phyloP scores from a whole-genome alignment of 2,329 filamentous ascomycete species.

The Phyllosticta ampelicida region DNA sequence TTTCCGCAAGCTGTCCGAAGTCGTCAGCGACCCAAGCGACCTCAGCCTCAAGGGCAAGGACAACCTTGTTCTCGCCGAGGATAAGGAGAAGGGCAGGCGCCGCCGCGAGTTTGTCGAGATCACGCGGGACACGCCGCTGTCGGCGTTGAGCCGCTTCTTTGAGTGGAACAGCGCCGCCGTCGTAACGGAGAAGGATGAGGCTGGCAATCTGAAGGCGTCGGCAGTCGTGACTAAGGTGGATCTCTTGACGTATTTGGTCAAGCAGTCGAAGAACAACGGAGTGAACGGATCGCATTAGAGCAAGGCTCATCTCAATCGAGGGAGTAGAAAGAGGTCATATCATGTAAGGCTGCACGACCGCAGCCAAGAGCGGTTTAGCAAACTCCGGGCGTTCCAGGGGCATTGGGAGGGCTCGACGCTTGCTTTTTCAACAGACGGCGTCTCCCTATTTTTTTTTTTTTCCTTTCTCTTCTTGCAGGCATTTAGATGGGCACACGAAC shows the following conservation, averaged over 20 bases:
- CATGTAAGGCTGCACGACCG: no score
- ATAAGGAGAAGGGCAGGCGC: conserved; percentile 11
- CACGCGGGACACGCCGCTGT: conserved; percentile 77
- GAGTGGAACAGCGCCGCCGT: conserved; percentile 97
- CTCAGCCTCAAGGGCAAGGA: conserved; percentile 26
- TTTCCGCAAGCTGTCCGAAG: conserved; percentile 69
- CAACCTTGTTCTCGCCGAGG: conserved; percentile 6
- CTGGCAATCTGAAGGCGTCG: conserved; percentile 57
- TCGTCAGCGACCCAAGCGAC: conserved; percentile 76
- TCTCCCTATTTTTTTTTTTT: not conserved
- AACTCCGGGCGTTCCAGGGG: conserved; percentile 1
- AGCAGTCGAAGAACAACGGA: conserved; percentile 34
- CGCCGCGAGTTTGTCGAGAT: conserved; percentile 79
- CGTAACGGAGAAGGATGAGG: conserved; percentile 64
- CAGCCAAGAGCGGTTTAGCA: not conserved
- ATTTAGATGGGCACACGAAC: not conserved
- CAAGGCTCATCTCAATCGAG: no score
- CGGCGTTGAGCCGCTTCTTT: conserved; percentile 79
- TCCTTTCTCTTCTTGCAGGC: not conserved
- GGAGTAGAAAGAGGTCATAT: not conserved
- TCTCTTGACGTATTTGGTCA: conserved; percentile 83
- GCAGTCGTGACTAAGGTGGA: conserved; percentile 97
- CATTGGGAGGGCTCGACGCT: not conserved
- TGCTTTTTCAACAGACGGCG: conserved; percentile 4
- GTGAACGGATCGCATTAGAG: conserved; percentile 1